These are phyloP conservation scores for Tolypocladium amazonense DNA, from an alignment of 2,329 filamentous ascomycete genomes.

Conservation along the genomic window DNA sequence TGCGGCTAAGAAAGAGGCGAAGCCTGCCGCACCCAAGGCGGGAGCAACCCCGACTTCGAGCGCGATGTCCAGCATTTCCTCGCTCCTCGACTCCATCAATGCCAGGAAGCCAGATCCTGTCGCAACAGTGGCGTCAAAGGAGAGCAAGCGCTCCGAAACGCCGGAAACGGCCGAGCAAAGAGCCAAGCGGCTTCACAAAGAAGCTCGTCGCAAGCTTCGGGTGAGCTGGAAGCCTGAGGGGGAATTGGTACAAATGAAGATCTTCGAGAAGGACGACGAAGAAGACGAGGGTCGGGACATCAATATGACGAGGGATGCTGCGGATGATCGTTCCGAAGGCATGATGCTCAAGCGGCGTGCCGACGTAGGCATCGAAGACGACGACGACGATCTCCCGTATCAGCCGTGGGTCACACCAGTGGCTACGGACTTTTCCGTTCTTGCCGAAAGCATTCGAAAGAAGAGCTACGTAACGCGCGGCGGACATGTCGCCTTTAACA, in stretches of 20 bases:
- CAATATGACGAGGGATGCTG: constrained; percentile 61
- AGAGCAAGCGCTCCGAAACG: constrained; percentile 34
- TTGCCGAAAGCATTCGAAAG: constrained; percentile 33
- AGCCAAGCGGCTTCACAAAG: constrained; percentile 58
- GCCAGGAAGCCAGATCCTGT: constrained; percentile 26
- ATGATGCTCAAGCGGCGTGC: constrained; percentile 52
- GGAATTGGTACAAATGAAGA: constrained; percentile 53
- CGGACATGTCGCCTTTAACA: constrained; percentile 38
- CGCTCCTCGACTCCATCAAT: constrained; percentile 40
- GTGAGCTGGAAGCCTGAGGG: constrained; percentile 62
- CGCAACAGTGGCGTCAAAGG: constrained; percentile 38
- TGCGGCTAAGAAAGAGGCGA: constrained; percentile 17
- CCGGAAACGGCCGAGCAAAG: constrained; percentile 59
- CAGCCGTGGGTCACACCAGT: constrained; percentile 41
- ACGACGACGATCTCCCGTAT: constrained; percentile 46
- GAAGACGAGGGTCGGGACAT: constrained; percentile 59
- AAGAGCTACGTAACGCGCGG: constrained; percentile 44
- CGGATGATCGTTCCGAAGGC: constrained; percentile 63
- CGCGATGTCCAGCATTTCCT: constrained; percentile 39
- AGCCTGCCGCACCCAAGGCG: constrained; percentile 16
- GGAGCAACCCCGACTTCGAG: constrained; percentile 19
- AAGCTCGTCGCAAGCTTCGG: constrained; percentile 56
- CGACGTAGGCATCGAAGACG: constrained; percentile 39
- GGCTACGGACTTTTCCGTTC: constrained; percentile 32
- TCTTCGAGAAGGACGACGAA: constrained; percentile 61